These are phyloP conservation scores for Begonia loranthoides DNA, from an alignment of 306 rosid species.

Conservation along the genomic window DNA sequence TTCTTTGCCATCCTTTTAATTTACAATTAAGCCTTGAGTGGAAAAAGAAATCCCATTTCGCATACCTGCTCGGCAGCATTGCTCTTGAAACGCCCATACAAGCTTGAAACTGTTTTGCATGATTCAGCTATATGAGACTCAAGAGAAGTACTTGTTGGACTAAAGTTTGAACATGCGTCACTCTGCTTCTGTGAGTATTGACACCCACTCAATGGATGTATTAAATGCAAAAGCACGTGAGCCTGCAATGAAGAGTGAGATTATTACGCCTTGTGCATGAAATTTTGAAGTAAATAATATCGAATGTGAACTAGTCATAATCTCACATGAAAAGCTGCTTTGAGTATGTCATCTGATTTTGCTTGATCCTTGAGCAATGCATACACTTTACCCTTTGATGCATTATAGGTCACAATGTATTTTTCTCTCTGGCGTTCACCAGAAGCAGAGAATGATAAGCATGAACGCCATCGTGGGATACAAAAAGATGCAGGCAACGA, in stretches of 20 bases:
- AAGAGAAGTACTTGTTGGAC: conserved; percentile 32
- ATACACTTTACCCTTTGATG: conserved; percentile 64
- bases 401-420: conserved; percentile 79
- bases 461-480: no score
- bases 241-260: conserved; percentile 47
- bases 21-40: no score
- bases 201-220: conserved; percentile 32
- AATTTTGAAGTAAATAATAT: conserved; percentile 4
- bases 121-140: conserved; percentile 61
- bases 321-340: conserved; percentile 97
- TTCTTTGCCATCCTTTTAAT: no score
- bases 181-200: conserved; percentile 24
- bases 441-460: no score
- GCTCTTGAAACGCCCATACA: conserved; percentile 67
- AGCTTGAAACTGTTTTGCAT: conserved; percentile 54
- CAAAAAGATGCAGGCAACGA: no score
- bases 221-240: conserved; percentile 67
- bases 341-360: conserved; percentile 84
- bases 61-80: conserved; percentile 76
- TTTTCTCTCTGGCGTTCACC: conserved; percentile 46
- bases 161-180: conserved; percentile 16
- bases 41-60: neutral
- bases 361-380: conserved; percentile 96
- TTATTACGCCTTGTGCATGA: conserved; percentile 7
- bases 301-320: conserved; percentile 5